Conservation (phyloP, 2,329 filamentous ascomycete species). For the Teratosphaeriaceae sp. region DNA sequence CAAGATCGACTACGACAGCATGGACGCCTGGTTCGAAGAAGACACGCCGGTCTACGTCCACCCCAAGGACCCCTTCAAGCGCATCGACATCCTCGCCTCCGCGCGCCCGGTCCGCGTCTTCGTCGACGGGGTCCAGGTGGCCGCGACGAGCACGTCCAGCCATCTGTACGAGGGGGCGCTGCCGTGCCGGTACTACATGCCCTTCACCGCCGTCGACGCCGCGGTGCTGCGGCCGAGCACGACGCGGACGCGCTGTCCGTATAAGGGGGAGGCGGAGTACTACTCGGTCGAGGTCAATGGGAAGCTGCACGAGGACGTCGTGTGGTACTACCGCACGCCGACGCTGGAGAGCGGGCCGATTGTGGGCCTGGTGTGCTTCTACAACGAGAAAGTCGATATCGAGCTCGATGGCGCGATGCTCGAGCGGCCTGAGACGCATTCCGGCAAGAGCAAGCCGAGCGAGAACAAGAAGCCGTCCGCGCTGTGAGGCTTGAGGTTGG, state of each 20-base stretch:
- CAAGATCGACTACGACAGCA: constrained; percentile 20
- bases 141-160: constrained; percentile 38
- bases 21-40: constrained; percentile 51
- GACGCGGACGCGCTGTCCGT: constrained; percentile 55
- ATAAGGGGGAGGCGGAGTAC: constrained; percentile 61
- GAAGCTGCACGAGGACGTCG: constrained; percentile 42
- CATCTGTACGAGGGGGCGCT: constrained; percentile 57
- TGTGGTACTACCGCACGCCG: constrained; percentile 58
- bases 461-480: constrained; percentile 12
- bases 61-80: constrained; percentile 61
- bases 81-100: constrained; percentile 55
- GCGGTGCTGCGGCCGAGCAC: constrained; percentile 43
- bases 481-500: not conserved
- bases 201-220: constrained; percentile 45
- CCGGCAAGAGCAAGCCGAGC: constrained; percentile 16
- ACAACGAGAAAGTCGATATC: constrained; percentile 63
- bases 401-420: constrained; percentile 38
- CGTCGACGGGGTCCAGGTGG: constrained; percentile 42
- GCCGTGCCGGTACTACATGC: constrained; percentile 54
- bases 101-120: constrained; percentile 47
- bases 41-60: constrained; percentile 54
- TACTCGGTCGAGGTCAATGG: constrained; percentile 46
- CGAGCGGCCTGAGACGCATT: constrained; percentile 26
- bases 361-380: constrained; percentile 40
- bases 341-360: constrained; percentile 50